Evolutionary conservation across 148 eudicot species (phyloP).

Genomic region (Pouteria glomerata): DNA sequence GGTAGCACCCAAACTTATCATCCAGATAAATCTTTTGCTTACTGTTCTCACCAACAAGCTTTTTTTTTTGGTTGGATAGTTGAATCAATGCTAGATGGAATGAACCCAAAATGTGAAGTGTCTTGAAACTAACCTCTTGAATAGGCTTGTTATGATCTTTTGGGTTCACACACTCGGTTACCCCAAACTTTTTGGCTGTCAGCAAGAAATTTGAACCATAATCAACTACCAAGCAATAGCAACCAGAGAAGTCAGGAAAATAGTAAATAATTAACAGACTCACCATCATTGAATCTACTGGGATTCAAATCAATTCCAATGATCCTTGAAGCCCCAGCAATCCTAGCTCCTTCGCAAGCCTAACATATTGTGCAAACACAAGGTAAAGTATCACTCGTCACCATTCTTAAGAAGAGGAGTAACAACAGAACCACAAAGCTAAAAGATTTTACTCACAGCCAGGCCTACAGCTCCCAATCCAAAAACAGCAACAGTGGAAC

Average conservation of each 20-base stretch:
- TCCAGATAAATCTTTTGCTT: no score
- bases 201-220: neutral
- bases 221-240: neutral
- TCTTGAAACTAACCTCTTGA: slow-evolving; percentile 27
- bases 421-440: neutral
- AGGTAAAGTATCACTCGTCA: neutral
- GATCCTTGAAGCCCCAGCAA: slow-evolving; percentile 38
- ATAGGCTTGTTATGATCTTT: slow-evolving; percentile 40
- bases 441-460: slow-evolving; percentile 37
- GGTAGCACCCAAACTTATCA: no score
- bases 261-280: neutral
- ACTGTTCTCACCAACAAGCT: no score
- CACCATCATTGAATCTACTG: slow-evolving; percentile 30
- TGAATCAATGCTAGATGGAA: neutral
- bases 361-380: neutral
- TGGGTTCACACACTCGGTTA: slow-evolving; percentile 44
- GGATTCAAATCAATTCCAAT: slow-evolving; percentile 35
- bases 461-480: slow-evolving; percentile 84
- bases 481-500: slow-evolving; percentile 65
- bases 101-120: neutral
- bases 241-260: neutral
- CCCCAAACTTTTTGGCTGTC: slow-evolving; percentile 44
- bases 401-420: neutral
- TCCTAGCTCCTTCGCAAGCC: slow-evolving; percentile 43
- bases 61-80: no score